Conservation (phyloP, 2,329 filamentous ascomycete species). For the Epichloe scottii region DNA sequence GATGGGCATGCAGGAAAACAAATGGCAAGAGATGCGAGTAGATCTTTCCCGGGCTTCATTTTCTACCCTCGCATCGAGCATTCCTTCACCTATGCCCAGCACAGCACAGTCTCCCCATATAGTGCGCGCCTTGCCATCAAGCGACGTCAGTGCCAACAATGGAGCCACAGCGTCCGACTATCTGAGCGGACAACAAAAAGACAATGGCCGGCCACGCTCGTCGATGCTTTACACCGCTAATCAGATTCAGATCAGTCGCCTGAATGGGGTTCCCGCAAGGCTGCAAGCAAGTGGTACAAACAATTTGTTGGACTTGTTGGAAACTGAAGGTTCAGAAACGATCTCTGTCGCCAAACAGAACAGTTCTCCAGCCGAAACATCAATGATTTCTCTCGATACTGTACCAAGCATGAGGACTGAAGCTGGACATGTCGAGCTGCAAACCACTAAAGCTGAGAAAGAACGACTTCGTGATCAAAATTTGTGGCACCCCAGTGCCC, state of each 20-base stretch:
- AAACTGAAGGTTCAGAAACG: background rate
- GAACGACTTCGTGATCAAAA: background rate
- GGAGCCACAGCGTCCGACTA: background rate
- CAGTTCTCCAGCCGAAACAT: background rate
- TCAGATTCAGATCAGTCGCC: conserved; percentile 1
- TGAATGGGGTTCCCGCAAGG: background rate
- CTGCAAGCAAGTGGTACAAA: background rate
- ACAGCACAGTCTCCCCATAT: background rate
- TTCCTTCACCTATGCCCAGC: conserved; percentile 5
- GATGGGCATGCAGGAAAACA: conserved; percentile 46
- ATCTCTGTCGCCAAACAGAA: background rate
- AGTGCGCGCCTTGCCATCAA: background rate
- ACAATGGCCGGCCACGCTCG: background rate
- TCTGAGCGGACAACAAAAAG: background rate
- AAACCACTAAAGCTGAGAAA: background rate
- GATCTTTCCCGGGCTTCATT: conserved; percentile 38
- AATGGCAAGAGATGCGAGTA: conserved; percentile 46
- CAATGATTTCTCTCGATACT: background rate
- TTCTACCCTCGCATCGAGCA: conserved; percentile 28
- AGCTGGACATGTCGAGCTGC: background rate
- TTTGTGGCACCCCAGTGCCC: background rate
- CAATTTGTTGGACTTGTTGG: background rate
- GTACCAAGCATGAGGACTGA: background rate
- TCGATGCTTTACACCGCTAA: background rate
- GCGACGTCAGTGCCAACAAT: background rate